phyloP scores from a whole-genome alignment of 805 yeast species.

The Saccharomycopsis microspora region DNA sequence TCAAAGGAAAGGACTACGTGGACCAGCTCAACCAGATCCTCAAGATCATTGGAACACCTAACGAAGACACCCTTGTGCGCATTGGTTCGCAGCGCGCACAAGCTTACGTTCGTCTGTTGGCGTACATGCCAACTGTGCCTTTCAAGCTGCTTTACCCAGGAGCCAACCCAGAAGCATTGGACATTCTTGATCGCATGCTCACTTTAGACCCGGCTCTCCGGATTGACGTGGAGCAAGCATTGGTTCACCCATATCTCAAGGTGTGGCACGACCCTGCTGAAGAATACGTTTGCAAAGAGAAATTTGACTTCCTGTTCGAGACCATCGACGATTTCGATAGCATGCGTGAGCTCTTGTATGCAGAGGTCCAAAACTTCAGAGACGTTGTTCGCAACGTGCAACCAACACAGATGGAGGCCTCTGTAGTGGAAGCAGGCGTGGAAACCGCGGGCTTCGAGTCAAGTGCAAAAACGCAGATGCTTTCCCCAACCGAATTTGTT shows the following conservation, averaged over 20 bases:
- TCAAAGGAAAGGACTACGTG: conserved; percentile 92
- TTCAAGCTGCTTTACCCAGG: conserved; percentile 61
- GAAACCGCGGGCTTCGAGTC: conserved; percentile 11
- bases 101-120: conserved; percentile 79
- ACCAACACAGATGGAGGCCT: conserved; percentile 21
- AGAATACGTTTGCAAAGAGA: conserved; percentile 72
- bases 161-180: conserved; percentile 82
- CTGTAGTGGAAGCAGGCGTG: conserved; percentile 21
- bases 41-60: conserved; percentile 85
- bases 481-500: conserved; percentile 18
- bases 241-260: conserved; percentile 77
- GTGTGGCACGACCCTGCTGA: conserved; percentile 92
- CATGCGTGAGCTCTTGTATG: conserved; percentile 66
- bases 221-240: conserved; percentile 80
- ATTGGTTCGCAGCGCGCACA: conserved; percentile 86
- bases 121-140: conserved; percentile 73
- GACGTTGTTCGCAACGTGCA: conserved; percentile 71
- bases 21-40: conserved; percentile 87
- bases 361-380: conserved; percentile 71
- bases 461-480: conserved; percentile 18
- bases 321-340: conserved; percentile 65
- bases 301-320: conserved; percentile 84
- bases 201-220: conserved; percentile 81
- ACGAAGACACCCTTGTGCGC: conserved; percentile 51
- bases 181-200: conserved; percentile 64